These are phyloP conservation scores for Picea sitchensis DNA, from an alignment of 75 land plant genomes.

Conservation along the genomic window DNA sequence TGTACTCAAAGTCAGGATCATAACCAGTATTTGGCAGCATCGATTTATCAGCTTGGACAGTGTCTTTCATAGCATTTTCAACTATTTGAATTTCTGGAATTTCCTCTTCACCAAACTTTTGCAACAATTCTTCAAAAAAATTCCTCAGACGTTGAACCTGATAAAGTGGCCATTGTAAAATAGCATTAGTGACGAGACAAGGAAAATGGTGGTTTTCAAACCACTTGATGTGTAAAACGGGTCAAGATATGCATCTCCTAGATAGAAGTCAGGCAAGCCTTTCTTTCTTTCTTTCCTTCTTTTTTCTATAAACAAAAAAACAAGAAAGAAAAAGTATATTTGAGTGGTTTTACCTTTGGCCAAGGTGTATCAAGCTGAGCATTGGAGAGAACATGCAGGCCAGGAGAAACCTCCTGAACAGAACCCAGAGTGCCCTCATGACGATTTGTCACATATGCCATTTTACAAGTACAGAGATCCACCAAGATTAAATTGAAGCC, in stretches of 20 bases:
- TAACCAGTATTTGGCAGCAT: conserved; percentile 63
- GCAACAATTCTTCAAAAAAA: conserved; percentile 40
- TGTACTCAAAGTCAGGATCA: conserved; percentile 45
- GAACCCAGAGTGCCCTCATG: conserved; percentile 28
- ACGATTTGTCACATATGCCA: conserved; percentile 81
- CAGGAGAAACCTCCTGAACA: conserved; percentile 58
- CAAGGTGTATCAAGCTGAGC: conserved; percentile 77
- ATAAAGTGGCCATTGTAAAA: not conserved
- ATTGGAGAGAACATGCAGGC: conserved; percentile 86
- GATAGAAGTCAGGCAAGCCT: not conserved
- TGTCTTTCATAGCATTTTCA: conserved; percentile 63
- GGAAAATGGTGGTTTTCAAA: not conserved
- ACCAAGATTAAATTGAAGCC: conserved; percentile 89
- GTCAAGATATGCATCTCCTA: not conserved
- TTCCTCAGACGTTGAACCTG: conserved; percentile 50
- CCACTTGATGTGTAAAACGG: not conserved
- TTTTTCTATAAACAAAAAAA: not conserved
- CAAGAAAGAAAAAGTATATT: not conserved
- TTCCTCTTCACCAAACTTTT: conserved; percentile 29
- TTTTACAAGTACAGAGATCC: conserved; percentile 55
- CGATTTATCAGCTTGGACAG: conserved; percentile 36
- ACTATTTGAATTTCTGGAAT: conserved; percentile 47
- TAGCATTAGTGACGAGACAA: not conserved
- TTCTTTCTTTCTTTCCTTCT: not conserved
- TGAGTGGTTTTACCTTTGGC: conserved; percentile 59